Percentiles rank a stretch among this genome's conserved stretches.
Conservation (phyloP, 2,329 filamentous ascomycete genomes). For the Aquanectria penicillioides region DNA sequence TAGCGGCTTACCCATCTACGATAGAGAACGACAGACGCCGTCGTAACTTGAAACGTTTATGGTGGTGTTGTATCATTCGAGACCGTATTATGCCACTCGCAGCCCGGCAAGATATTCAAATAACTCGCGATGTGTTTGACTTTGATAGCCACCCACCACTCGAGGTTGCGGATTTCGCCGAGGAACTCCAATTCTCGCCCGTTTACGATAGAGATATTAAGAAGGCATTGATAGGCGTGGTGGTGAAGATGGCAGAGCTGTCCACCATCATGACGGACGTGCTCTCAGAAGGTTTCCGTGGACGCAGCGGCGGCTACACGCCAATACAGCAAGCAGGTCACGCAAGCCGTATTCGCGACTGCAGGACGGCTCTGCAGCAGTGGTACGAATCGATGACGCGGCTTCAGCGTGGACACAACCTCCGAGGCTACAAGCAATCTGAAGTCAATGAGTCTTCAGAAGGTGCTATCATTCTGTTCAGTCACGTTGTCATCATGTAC, state of each 20-base stretch:
- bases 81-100: slow-evolving; percentile 12
- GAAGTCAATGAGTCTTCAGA: background rate
- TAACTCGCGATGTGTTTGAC: slow-evolving; percentile 9
- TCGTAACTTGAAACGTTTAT: slow-evolving; percentile 7
- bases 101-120: background rate
- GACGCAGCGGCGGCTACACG: background rate
- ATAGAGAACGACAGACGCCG: slow-evolving; percentile 4
- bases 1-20: background rate
- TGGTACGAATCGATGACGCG: background rate
- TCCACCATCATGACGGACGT: slow-evolving; percentile 15
- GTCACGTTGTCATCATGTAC: slow-evolving; percentile 16
- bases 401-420: background rate
- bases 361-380: background rate
- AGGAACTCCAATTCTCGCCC: slow-evolving; percentile 2
- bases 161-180: slow-evolving; percentile 2
- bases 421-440: background rate
- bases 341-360: slow-evolving; percentile 4
- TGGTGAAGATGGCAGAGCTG: slow-evolving; percentile 9
- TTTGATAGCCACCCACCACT: slow-evolving; percentile 1
- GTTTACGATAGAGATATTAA: slow-evolving; percentile 7
- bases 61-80: slow-evolving; percentile 24
- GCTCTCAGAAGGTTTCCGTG: background rate
- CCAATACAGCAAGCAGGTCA: slow-evolving; percentile 12
- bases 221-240: background rate
- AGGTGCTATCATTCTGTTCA: slow-evolving; percentile 4